Evolutionary conservation across 257 asterid genomes (phyloP).

Genomic region (Anisodus tanguticus): DNA sequence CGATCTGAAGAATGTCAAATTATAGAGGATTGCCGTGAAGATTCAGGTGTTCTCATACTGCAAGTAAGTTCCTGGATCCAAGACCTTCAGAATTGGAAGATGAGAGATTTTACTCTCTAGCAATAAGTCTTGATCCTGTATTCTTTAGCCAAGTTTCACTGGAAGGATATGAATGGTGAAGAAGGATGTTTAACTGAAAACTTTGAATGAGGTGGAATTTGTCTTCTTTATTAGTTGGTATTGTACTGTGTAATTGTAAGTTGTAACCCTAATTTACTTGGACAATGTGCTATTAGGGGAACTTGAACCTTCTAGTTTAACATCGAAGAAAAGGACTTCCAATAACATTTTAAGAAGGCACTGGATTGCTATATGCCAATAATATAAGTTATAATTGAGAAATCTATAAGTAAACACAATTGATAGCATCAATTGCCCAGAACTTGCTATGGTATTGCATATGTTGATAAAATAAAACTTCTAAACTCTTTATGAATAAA

Average conservation of each 20-base stretch:
- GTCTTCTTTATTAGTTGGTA: constrained; percentile 23
- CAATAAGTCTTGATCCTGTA: not conserved
- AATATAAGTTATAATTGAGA: not conserved
- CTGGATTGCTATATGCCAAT: not conserved
- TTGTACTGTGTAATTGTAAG: not conserved
- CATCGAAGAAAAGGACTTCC: not conserved
- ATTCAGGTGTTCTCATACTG: constrained; percentile 87
- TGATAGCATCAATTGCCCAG: not conserved
- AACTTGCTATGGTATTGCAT: constrained; percentile 21
- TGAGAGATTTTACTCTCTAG: constrained; percentile 4
- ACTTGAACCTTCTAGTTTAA: not conserved
- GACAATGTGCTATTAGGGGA: not conserved
- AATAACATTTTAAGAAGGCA: constrained; percentile 19
- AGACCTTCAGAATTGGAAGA: not conserved
- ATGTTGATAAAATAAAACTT: not conserved
- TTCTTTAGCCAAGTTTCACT: constrained; percentile 3
- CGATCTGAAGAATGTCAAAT: constrained; percentile 84
- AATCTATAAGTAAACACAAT: not conserved
- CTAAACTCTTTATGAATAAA: not conserved
- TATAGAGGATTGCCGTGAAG: constrained; percentile 78
- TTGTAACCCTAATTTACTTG: constrained; percentile 1
- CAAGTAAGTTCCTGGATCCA: constrained; percentile 61
- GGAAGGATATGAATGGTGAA: not conserved
- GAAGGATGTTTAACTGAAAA: constrained; percentile 1
- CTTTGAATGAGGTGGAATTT: not conserved